Evolutionary conservation across 169 alveolate genomes (phyloP), one percentile per base, ranked within the genome.

Genomic region (Ichthyophthirius multifiliis): DNA sequence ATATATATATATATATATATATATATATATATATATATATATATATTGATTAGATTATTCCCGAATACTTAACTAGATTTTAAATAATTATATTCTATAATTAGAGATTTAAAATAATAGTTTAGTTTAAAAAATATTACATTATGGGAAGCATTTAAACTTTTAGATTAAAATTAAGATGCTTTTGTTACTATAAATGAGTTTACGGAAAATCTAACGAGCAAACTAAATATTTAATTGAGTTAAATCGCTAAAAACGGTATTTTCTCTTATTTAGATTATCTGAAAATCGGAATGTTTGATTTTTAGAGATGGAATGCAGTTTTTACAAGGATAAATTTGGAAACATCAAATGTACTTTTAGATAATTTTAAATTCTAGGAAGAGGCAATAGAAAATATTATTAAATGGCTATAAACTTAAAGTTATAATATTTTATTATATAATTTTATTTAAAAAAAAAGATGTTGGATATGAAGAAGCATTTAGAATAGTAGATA

Each of bases 281-380:
- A 67, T 23, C 27, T 37, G 39, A 67, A 67, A 5, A 67, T 37
- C 12, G 77, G 77, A 35, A 67, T 67, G 77, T 67, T 67, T 41
- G 77, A 67, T 67, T 67, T 37, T 12, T 32, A 41, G 5, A 67
- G 77, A 67, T 67, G 3, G 23, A 18, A 27, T 27, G 23, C 5
- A 2, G 4, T 1, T 39, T 67, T 6, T 3, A 67, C 16, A 35
- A 35, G 48, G 46, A 35, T 34, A 67, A 67, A 16, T 18, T 35
- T n/a, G 35, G n/a, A n/a, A n/a, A n/a, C n/a, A n/a, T n/a, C n/a
- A n/a, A n/a, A n/a, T n/a, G n/a, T n/a, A n/a, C n/a, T n/a, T n/a
- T n/a, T 34, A 39, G 77, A 67, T 37, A 39, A 67, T 18, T 67
- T 47, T 47, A 16, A 34, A 5, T 67, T 47, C 64, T 39, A 67